Evolutionary conservation across 306 rosid genomes (phyloP), one percentile per base, ranked within the genome.

Genomic region (Dalbergia cultrata): DNA sequence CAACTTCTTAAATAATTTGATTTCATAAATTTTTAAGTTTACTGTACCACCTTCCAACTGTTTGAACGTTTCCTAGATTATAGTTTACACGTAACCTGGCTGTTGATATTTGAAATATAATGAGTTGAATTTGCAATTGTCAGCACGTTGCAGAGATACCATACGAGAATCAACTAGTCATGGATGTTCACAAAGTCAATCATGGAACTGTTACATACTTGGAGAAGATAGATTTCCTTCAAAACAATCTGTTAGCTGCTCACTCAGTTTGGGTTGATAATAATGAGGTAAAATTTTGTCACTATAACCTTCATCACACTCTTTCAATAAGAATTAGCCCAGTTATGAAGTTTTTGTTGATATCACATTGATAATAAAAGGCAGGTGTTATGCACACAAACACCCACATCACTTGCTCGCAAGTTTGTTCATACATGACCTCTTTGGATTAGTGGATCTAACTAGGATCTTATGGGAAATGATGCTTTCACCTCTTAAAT

Each of bases 81-180:
- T 34, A 47, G 16, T 47, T 34, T 78, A 45, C 68, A 1, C 58
- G 54, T 14, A 53, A 70, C 61, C 35, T 64, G 57, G 16, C 33
- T 74, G 12, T n/a, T 50, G 35, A 26, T 72, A 18, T 69, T 45
- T 70, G 67, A 52, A 54, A 60, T 61, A 49, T 18, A 78, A 16
- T 66, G 54, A 60, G 70, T 68, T 84, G 8, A 78, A 61, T 49
- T 71, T 79, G 70, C 70, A 21, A n/a, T 67, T 68, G 64, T 81
- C 84, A 94, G 97, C 98, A 94, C 63, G 93, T 94, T 84, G 93
- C 97, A 75, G 98, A 92, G 91, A 92, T 94, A 83, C 88, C 97
- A 0, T 94, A 88, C 74, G 98, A 92, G 86, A 94, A 94, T 79
- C 86, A 88, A 69, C 75, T 88, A 67, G 97, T 94, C 84, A 76